Base-by-base conservation (phyloP, 306 rosid genomes). In the Castanea mollissima region DNA sequence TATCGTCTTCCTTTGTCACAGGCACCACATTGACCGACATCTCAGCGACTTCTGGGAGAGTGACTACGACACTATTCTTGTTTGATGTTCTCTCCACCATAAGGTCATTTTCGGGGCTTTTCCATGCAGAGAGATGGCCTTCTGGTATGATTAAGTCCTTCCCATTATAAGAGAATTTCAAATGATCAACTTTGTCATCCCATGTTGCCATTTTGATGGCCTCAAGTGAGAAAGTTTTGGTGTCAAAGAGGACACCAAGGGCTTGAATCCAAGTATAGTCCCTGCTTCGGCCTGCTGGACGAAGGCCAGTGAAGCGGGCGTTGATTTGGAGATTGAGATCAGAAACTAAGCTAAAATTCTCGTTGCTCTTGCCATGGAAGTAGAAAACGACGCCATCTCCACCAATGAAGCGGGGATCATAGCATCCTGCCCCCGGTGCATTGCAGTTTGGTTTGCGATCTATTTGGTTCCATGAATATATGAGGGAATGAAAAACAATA, bases 241-340 rank as follows among this genome's bases (percentile, higher is more conserved):
- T 75, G 29, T 74, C 86, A 64, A 84, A 90, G 81, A 93, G 93
- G 52, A 93, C 27, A 44, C 96, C 97, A 0, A 93, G 84, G 27
- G 97, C 92, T 85, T 93, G 98, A 72, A 93, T 93, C 97, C 97
- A 93, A 1, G 95, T 91, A 71, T 89, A 91, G 78, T 91, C 97
- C 56, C 95, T 80, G 55, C 80, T 20, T 81, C 93, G 70, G 1
- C 89, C 92, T 7, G 68, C 76, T 0, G 92, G 98, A 49, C 98
- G 82, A 6, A 89, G 89, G 13, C 98, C 98, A 6, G 90, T 86
- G 86, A 93, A 93, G 41, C 64, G 95, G n/a, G 88, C 89, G 49
- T 93, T 93, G 88, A 93, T 84, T 73, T 91, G 97, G 38, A 93
- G 82, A 82, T 86, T 86, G 57, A 2, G 56, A 52, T 90, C 94